A percentile compares a stretch with the other conserved stretches of the same genome.
These are phyloP conservation scores for Acanthochlamys bracteata DNA, from an alignment of 106 monocot genomes.

Conservation along the genomic window DNA sequence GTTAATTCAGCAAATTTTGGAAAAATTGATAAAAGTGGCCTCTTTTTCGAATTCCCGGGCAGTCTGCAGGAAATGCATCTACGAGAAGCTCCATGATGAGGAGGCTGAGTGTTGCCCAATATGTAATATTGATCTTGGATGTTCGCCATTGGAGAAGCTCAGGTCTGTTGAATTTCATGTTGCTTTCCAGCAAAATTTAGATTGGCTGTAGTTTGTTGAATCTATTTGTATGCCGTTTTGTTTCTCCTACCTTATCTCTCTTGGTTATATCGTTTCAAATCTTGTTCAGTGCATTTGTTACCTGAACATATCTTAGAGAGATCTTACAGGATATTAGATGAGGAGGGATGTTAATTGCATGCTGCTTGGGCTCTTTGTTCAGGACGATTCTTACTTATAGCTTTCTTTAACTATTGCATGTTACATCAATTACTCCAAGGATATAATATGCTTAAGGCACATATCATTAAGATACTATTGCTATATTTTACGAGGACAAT, in stretches of 20 bases:
- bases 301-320: too few relatives aligned
- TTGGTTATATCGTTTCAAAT: neutral
- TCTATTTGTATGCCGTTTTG: neutral
- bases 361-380: neutral
- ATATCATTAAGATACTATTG: neutral
- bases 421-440: neutral
- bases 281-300: too few relatives aligned
- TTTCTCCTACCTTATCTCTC: neutral
- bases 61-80: constrained; percentile 53
- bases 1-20: too few relatives aligned
- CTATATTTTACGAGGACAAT: too few relatives aligned
- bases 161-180: constrained; percentile 14
- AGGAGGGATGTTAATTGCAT: neutral
- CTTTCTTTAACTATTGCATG: neutral
- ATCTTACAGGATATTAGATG: too few relatives aligned
- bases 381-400: neutral
- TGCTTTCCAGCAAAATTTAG: neutral
- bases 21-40: too few relatives aligned
- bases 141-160: constrained; percentile 32
- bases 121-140: constrained; percentile 36
- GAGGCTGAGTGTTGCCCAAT: constrained; percentile 35
- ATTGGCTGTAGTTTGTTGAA: neutral
- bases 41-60: constrained; percentile 5
- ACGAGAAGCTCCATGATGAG: constrained; percentile 30
- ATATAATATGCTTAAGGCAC: neutral